Percentiles rank a stretch among this genome's conserved stretches.
Conservation (phyloP, 1,139 yeast species). For the Candida anutae region DNA sequence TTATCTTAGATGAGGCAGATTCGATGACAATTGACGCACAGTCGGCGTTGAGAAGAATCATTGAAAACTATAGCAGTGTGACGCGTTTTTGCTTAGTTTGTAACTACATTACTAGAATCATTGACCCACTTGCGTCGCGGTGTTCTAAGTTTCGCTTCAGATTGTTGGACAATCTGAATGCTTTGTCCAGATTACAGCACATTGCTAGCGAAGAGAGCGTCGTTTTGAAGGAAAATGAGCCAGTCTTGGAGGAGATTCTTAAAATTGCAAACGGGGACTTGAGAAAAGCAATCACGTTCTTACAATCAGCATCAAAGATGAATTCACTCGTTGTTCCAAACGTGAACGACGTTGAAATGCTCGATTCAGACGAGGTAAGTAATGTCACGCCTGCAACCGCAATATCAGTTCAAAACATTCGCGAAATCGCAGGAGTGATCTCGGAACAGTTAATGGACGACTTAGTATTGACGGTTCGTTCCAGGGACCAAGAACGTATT, state of each 20-base stretch:
- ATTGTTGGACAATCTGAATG: conserved; percentile 63
- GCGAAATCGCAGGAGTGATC: conserved; percentile 83
- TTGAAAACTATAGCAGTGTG: conserved; percentile 88
- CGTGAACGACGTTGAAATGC: conserved; percentile 23
- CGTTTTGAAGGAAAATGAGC: conserved; percentile 29
- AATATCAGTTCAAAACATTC: conserved; percentile 39
- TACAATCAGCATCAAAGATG: conserved; percentile 80
- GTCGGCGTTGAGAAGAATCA: conserved; percentile 87
- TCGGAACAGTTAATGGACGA: conserved; percentile 46
- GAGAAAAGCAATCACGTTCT: conserved; percentile 83
- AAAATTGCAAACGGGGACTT: conserved; percentile 78
- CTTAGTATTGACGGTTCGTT: conserved; percentile 32
- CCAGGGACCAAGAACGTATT: conserved; percentile 30
- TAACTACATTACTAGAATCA: conserved; percentile 91
- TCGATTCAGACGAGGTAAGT: conserved; percentile 4
- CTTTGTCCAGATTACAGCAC: conserved; percentile 55
- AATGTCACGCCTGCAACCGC: conserved; percentile 7
- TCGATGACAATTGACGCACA: conserved; percentile 99
- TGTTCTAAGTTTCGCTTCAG: conserved; percentile 92
- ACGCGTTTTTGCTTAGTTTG: conserved; percentile 92
- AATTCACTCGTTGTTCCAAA: conserved; percentile 14
- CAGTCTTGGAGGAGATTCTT: conserved; percentile 56
- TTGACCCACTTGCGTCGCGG: conserved; percentile 92
- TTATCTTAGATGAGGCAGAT: conserved; percentile 91
- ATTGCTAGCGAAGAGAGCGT: conserved; percentile 52